A percentile compares a stretch with the other conserved stretches of the same genome.
phyloP scores from a whole-genome alignment of 2,329 filamentous ascomycete genomes.

The Furcasterigmium furcatum region DNA sequence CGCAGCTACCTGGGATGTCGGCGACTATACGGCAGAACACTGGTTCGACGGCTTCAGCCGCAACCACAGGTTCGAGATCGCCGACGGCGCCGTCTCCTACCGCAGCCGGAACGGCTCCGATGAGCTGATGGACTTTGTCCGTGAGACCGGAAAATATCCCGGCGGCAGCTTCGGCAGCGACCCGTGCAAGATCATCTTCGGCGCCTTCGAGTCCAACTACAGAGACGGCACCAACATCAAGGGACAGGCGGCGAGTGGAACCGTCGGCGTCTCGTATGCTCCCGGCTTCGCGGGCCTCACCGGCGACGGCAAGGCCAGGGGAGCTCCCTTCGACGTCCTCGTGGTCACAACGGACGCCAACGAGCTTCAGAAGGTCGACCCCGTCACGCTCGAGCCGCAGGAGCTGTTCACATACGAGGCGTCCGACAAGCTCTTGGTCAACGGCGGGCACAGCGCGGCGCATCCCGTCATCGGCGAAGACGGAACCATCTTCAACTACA shows the following conservation, averaged over 20 bases:
- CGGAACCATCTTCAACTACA: not conserved
- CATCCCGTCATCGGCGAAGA: not conserved
- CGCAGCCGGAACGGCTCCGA: constrained; percentile 10
- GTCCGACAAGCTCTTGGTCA: not conserved
- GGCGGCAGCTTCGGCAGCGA: not conserved
- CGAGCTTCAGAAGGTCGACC: not conserved
- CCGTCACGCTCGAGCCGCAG: not conserved
- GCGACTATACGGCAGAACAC: constrained; percentile 10
- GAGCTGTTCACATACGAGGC: not conserved
- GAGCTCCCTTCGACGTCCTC: not conserved
- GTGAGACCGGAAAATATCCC: constrained; percentile 5
- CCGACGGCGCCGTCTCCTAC: constrained; percentile 6
- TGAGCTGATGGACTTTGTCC: constrained; percentile 9
- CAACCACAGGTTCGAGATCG: not conserved
- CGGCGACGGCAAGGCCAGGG: not conserved
- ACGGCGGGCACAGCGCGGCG: not conserved
- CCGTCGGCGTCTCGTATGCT: not conserved
- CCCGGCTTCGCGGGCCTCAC: not conserved
- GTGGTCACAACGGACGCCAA: not conserved
- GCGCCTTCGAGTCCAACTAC: not conserved
- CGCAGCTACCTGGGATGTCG: constrained; percentile 10
- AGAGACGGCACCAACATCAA: not conserved
- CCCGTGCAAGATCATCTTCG: not conserved
- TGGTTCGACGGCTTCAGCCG: not conserved
- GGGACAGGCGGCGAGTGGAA: not conserved